Percentiles rank a stretch among this genome's conserved stretches.
These are phyloP conservation scores for Tolypocladium cylindrosporum DNA, from an alignment of 2,329 filamentous ascomycete species.

Conservation along the genomic window DNA sequence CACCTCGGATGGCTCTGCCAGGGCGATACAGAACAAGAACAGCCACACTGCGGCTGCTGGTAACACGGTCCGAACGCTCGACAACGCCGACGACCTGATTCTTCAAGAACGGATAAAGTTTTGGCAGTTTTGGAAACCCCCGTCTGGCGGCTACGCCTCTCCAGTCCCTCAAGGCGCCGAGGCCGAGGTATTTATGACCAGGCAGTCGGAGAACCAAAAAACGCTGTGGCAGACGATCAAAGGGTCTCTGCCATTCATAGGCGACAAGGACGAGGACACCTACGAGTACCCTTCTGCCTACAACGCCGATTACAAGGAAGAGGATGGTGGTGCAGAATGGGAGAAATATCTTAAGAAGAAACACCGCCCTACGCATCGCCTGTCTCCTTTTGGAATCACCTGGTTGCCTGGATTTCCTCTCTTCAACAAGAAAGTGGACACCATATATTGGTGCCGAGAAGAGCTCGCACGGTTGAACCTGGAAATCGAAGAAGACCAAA, in stretches of 20 bases:
- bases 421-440: constrained; percentile 84
- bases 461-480: constrained; percentile 81
- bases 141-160: constrained; percentile 49
- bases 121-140: constrained; percentile 58
- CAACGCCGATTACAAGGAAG: constrained; percentile 45
- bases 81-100: constrained; percentile 39
- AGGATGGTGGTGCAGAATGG: constrained; percentile 63
- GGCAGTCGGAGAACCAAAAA: constrained; percentile 29
- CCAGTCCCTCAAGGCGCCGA: constrained; percentile 50
- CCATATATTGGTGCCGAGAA: constrained; percentile 81
- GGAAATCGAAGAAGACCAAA: constrained; percentile 86
- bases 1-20: constrained; percentile 28
- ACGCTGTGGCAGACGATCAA: constrained; percentile 42
- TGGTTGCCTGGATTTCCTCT: constrained; percentile 76
- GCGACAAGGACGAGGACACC: constrained; percentile 28
- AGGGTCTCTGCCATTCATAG: constrained; percentile 36
- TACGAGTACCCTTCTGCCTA: constrained; percentile 53
- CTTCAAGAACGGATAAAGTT: constrained; percentile 35
- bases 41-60: constrained; percentile 11
- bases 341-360: constrained; percentile 71
- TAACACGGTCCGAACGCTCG: constrained; percentile 43
- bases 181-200: constrained; percentile 21
- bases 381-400: constrained; percentile 49
- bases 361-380: constrained; percentile 74
- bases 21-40: constrained; percentile 5